Base-by-base conservation (phyloP, 768 basidiomycete genomes). In the Leccinum broughii region DNA sequence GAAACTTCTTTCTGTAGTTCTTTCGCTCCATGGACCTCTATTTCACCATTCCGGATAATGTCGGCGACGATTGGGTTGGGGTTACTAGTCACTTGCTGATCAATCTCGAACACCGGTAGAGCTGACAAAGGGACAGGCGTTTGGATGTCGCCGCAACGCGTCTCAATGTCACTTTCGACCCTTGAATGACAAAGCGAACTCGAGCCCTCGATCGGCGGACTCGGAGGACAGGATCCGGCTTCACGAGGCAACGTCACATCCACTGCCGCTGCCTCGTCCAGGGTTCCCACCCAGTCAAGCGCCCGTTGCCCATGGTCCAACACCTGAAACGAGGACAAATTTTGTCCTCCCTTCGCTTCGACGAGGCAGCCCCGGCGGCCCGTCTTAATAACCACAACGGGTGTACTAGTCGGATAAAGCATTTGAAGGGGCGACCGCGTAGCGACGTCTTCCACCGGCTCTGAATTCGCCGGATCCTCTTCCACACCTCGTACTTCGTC, bases 371-470 rank as follows among this genome's bases (percentile, higher is more conserved):
- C 32, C 10, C 32, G 32, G 32, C 10, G 30, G 30, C 30, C 51
- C 24, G 24, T 24, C 32, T 60, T 57, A 34, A 62, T 57, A 11
- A 39, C 48, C 32, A 62, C 60, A 22, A 15, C 44, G 56, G 66
- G 58, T n/a, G 13, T 15, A 34, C 34, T 34, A 20, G 10, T 22
- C 2, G 60, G 56, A 4, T 37, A 59, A 41, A 39, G 15, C 24
- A 58, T 30, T 51, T 59, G 56, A 55, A 48, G 28, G 4, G 66
- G 66, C 6, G 63, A 67, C 9, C 63, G n/a, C 20, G 66, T 67
- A 22, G 30, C 54, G 15, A 60, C 5, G 15, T 62, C 56, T 44
- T 68, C 62, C n/a, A 52, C 44, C 28, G 15, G 51, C n/a, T 37
- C 24, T 10, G 32, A 32, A 32, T 32, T 11, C 20, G 20, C 15